phyloP scores from a whole-genome alignment of 2,329 filamentous ascomycete genomes.

The Botrytis fabae region DNA sequence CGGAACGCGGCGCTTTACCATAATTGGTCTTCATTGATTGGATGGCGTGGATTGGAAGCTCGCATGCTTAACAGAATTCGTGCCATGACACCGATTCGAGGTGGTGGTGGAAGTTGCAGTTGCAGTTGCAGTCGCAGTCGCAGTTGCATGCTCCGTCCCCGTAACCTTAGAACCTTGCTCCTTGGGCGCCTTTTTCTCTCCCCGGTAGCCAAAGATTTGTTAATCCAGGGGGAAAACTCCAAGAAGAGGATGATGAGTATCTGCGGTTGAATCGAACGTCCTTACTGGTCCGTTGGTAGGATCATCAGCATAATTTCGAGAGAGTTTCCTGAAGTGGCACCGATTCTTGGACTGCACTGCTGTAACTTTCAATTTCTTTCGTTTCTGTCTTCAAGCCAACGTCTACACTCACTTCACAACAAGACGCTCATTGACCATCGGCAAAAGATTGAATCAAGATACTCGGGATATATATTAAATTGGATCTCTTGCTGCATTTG shows the following conservation, averaged over 20 bases:
- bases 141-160: no score
- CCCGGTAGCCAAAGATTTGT: background rate
- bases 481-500: background rate
- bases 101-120: no score
- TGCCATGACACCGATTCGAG: background rate
- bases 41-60: background rate
- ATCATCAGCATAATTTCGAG: conserved; percentile 7
- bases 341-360: background rate
- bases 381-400: background rate
- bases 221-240: conserved; percentile 4
- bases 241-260: background rate
- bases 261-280: background rate
- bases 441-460: no score
- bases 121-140: no score
- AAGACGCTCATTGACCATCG: background rate
- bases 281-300: background rate
- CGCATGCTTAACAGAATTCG: background rate
- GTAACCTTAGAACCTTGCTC: no score
- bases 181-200: background rate
- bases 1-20: background rate
- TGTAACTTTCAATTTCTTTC: background rate
- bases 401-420: background rate
- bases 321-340: background rate
- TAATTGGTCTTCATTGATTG: background rate
- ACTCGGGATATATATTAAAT: background rate